These are phyloP conservation scores for Cercospora zeae-maydis DNA, from an alignment of 2,329 filamentous ascomycete genomes.

Conservation along the genomic window DNA sequence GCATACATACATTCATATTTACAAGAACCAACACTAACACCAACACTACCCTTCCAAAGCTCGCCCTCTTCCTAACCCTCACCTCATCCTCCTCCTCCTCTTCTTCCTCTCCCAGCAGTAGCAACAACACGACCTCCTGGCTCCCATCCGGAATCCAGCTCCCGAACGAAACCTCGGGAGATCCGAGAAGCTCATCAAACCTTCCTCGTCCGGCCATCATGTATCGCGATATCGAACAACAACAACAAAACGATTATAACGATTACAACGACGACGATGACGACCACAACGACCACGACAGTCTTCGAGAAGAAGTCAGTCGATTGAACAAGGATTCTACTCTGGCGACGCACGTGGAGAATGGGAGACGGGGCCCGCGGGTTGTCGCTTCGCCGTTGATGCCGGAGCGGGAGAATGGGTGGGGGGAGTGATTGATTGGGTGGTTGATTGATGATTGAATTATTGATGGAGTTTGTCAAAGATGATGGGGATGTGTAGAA, in stretches of 20 bases:
- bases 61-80: slow-evolving; percentile 23
- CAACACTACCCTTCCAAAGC: slow-evolving; percentile 24
- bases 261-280: slow-evolving; percentile 21
- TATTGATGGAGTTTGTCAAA: too few relatives aligned
- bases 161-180: slow-evolving; percentile 23
- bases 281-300: slow-evolving; percentile 27
- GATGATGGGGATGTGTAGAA: too few relatives aligned
- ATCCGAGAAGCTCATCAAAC: neutral
- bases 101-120: slow-evolving; percentile 23
- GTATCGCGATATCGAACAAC: slow-evolving; percentile 28
- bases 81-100: too few relatives aligned
- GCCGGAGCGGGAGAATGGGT: slow-evolving; percentile 16
- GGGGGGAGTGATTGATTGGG: slow-evolving; percentile 10
- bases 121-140: slow-evolving; percentile 29
- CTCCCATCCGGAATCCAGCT: slow-evolving; percentile 30
- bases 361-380: slow-evolving; percentile 15
- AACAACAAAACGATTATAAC: too few relatives aligned
- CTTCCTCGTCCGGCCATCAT: slow-evolving; percentile 25
- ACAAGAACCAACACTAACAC: too few relatives aligned
- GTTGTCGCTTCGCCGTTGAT: slow-evolving; percentile 18
- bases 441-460: neutral
- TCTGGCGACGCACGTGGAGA: slow-evolving; percentile 31
- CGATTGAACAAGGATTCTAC: slow-evolving; percentile 33
- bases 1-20: too few relatives aligned
- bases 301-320: slow-evolving; percentile 29